These are phyloP conservation scores for Trypanosoma rangeli DNA, from an alignment of 208 protist species.

Conservation along the genomic window DNA sequence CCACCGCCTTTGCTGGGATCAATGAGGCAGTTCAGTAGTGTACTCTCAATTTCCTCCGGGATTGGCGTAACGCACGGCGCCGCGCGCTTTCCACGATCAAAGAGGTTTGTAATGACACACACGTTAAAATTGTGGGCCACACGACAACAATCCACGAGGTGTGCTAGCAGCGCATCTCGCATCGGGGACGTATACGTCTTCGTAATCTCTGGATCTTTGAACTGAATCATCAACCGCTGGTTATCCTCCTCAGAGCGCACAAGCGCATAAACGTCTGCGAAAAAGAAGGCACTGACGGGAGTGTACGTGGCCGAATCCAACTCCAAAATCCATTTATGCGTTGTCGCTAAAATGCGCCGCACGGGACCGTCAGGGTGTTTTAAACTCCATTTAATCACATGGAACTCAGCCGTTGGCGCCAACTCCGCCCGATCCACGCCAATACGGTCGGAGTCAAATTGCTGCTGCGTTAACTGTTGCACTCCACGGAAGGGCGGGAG, in stretches of 20 bases:
- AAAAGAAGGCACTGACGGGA: slow-evolving; percentile 60
- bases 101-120: slow-evolving; percentile 45
- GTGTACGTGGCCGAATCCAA: slow-evolving; percentile 88
- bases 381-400: slow-evolving; percentile 55
- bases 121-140: slow-evolving; percentile 66
- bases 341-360: slow-evolving; percentile 72
- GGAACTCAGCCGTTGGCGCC: slow-evolving; percentile 76
- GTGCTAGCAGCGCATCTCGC: slow-evolving; percentile 86
- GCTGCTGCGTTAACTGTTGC: slow-evolving; percentile 39
- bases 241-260: slow-evolving; percentile 82
- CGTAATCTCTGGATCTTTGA: slow-evolving; percentile 53
- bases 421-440: slow-evolving; percentile 63
- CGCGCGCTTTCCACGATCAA: slow-evolving; percentile 68
- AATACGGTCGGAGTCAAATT: slow-evolving; percentile 73
- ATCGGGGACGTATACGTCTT: slow-evolving; percentile 82
- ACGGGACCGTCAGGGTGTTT: slow-evolving; percentile 55
- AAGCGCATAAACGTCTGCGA: slow-evolving; percentile 68
- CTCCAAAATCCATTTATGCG: slow-evolving; percentile 74
- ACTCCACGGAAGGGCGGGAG: slow-evolving; percentile 45
- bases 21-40: slow-evolving; percentile 74
- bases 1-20: slow-evolving; percentile 27
- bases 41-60: slow-evolving; percentile 83
- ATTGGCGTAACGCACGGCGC: slow-evolving; percentile 52
- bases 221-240: slow-evolving; percentile 84
- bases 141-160: slow-evolving; percentile 81